Base-by-base conservation (phyloP, 2,329 filamentous ascomycete species). In the Alternaria brassicae region DNA sequence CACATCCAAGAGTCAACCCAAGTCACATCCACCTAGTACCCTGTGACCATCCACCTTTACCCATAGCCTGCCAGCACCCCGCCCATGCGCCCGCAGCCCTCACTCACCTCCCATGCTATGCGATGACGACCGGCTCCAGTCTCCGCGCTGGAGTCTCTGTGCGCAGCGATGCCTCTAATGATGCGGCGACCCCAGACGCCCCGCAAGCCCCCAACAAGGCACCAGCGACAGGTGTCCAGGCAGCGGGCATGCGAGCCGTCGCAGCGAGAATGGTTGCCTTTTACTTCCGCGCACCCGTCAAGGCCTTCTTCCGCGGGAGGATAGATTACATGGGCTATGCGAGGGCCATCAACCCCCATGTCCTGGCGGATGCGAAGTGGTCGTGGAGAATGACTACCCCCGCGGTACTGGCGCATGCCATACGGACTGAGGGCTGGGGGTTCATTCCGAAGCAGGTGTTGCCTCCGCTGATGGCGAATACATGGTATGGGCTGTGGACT, bases 221-320 rank as follows among this genome's bases (percentile, higher is more conserved):
- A 58, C 85, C 87, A 13, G 84, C 85, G 12, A 89, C 87, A 15
- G 93, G 91, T 47, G 91, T 91, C n/a, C 93, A 91, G 21, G 93
- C 93, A 4, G 93, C 93, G 21, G 88, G 91, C 39, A 91, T 93
- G 63, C 90, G 93, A 45, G 93, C 93, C 27, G 78, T 97, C 63
- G 93, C 90, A 69, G 90, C 92, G 7, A 91, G 96, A 74, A 83
- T 92, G 70, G 86, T 97, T 54, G 89, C 92, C 23, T 97, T 97
- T 71, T 97, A 96, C 62, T 97, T 97, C 75, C 85, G 93, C 56
- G 92, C 92, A 0, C 93, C 93, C 1, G 91, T 93, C 53, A 97
- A 97, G 79, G 91, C 93, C 15, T 97, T 97, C 76, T 96, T 97
- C 79, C 87, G 92, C 61, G 93, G 91, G 1, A 84, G 93, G 58